Conservation (phyloP, 1,139 yeast species). For the Lodderomyces beijingensis region DNA sequence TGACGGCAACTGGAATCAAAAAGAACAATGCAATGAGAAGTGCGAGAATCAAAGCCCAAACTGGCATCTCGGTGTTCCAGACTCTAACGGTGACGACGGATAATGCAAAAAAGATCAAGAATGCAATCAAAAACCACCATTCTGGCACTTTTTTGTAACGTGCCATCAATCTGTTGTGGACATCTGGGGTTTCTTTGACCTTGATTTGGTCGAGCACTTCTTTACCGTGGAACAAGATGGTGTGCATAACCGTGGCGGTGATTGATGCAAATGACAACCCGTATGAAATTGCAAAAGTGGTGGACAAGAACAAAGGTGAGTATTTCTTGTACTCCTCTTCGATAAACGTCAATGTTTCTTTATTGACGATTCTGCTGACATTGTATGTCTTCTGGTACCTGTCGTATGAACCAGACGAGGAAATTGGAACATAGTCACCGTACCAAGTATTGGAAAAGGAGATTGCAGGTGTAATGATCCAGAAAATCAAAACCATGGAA, state of each 20-base stretch:
- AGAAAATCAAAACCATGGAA: slow-evolving; percentile 41
- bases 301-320: slow-evolving; percentile 56
- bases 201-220: slow-evolving; percentile 46
- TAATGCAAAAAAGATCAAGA: slow-evolving; percentile 37
- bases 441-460: slow-evolving; percentile 42
- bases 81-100: slow-evolving; percentile 36
- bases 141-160: slow-evolving; percentile 57
- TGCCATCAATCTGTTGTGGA: slow-evolving; percentile 60
- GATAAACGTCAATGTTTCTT: slow-evolving; percentile 35
- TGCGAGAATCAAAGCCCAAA: slow-evolving; percentile 36
- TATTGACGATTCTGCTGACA: slow-evolving; percentile 40
- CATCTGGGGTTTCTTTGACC: slow-evolving; percentile 48
- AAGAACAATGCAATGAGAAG: slow-evolving; percentile 37
- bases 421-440: slow-evolving; percentile 41
- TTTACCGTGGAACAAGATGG: slow-evolving; percentile 51
- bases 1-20: slow-evolving; percentile 41
- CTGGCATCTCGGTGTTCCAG: slow-evolving; percentile 44
- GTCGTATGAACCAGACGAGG: slow-evolving; percentile 37
- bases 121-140: slow-evolving; percentile 58
- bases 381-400: slow-evolving; percentile 31
- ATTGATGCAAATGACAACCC: slow-evolving; percentile 64
- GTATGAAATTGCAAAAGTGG: slow-evolving; percentile 59
- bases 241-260: slow-evolving; percentile 54
- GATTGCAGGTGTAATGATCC: slow-evolving; percentile 41
- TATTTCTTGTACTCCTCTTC: slow-evolving; percentile 39